Evolutionary conservation across 2,329 filamentous ascomycete species (phyloP).

Genomic region (Ophidiomyces ophidiicola): DNA sequence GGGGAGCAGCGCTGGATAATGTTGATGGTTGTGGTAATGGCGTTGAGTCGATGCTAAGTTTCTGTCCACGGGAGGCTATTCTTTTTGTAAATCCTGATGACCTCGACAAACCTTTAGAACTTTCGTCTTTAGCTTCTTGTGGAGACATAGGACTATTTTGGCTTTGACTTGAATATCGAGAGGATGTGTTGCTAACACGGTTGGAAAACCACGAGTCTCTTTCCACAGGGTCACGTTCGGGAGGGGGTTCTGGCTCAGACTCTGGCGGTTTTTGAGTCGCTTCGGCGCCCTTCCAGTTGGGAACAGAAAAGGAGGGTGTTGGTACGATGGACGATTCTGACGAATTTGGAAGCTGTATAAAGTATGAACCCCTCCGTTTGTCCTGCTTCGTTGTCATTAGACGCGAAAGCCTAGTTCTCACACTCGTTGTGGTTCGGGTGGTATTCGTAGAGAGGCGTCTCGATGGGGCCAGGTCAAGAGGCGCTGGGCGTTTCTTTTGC

Average conservation of each 20-base stretch:
- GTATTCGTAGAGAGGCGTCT: background rate
- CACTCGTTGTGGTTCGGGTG: slow-evolving; percentile 2
- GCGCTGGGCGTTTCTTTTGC: slow-evolving; percentile 9
- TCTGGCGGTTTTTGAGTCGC: background rate
- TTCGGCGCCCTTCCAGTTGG: slow-evolving; percentile 7
- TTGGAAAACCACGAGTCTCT: slow-evolving; percentile 2
- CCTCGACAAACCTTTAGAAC: background rate
- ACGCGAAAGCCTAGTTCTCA: slow-evolving; percentile 10
- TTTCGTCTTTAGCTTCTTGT: background rate
- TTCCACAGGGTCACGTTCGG: background rate
- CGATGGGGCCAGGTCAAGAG: slow-evolving; percentile 4
- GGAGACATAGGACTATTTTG: background rate
- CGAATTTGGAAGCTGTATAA: slow-evolving; percentile 2
- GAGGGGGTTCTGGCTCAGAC: slow-evolving; percentile 2
- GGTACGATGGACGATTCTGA: slow-evolving; percentile 6
- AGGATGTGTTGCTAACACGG: background rate
- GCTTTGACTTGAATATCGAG: slow-evolving; percentile 1
- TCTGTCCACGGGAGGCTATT: slow-evolving; percentile 3
- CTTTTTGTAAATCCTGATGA: slow-evolving; percentile 1
- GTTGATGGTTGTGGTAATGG: background rate
- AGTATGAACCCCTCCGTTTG: slow-evolving; percentile 10
- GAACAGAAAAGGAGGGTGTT: slow-evolving; percentile 6
- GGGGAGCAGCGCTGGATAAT: background rate
- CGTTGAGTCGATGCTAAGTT: background rate
- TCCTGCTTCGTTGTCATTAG: slow-evolving; percentile 11